Conservation (phyloP, 305 asterid species). For the Coffea humblotiana region DNA sequence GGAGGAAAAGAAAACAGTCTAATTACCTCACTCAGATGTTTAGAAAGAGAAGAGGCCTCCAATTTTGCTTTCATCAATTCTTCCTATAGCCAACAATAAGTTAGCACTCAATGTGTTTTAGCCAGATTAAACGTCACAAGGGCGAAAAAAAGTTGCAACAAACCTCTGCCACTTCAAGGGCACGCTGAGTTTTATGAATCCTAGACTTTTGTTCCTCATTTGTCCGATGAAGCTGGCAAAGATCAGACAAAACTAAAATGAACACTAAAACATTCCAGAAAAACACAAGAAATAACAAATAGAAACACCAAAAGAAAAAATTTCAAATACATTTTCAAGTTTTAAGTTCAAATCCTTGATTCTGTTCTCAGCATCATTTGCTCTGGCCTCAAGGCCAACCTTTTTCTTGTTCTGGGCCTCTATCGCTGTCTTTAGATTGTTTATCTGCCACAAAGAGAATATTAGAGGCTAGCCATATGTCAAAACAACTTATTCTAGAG, state of each 20-base stretch:
- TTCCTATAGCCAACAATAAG: slow-evolving; percentile 36
- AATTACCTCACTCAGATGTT: slow-evolving; percentile 41
- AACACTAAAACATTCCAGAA: not conserved
- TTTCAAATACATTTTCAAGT: slow-evolving; percentile 40
- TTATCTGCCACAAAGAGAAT: slow-evolving; percentile 31
- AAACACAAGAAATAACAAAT: not conserved
- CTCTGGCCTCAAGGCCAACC: slow-evolving; percentile 30
- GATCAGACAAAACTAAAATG: slow-evolving; percentile 12
- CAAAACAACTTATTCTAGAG: not conserved
- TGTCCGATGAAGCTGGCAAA: slow-evolving; percentile 41
- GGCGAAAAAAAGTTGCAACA: slow-evolving; percentile 2
- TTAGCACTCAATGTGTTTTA: slow-evolving; percentile 7
- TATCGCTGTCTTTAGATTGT: slow-evolving; percentile 38
- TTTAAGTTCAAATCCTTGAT: slow-evolving; percentile 38
- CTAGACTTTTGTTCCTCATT: slow-evolving; percentile 43
- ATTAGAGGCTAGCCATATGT: slow-evolving; percentile 4
- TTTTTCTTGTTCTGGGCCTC: slow-evolving; percentile 41
- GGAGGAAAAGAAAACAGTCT: slow-evolving; percentile 1
- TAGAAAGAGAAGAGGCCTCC: slow-evolving; percentile 39
- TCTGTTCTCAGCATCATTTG: slow-evolving; percentile 39
- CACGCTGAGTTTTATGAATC: slow-evolving; percentile 40
- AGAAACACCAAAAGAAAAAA: not conserved
- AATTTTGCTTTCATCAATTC: slow-evolving; percentile 49
- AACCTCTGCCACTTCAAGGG: slow-evolving; percentile 55
- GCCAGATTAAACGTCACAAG: not conserved